Conservation (phyloP, 176 grass and related monocot genomes). For the Lolium multiflorum region DNA sequence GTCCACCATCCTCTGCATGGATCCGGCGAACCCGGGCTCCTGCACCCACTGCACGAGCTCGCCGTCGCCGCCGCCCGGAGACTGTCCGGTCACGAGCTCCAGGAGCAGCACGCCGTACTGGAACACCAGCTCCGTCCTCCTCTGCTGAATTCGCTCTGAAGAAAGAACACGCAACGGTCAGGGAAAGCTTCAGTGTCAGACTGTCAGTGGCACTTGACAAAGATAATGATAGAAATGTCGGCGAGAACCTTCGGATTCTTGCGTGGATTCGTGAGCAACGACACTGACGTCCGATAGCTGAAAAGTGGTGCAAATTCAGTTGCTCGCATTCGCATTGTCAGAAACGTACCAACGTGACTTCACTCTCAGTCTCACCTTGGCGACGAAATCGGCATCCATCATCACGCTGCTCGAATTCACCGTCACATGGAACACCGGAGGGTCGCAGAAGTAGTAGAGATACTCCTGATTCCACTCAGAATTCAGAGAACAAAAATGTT, state of each 20-base stretch:
- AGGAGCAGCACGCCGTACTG: conserved; percentile 92
- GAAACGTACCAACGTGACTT: not conserved
- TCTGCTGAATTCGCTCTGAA: conserved; percentile 68
- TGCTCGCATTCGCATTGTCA: not conserved
- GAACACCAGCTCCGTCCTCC: conserved; percentile 64
- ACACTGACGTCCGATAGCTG: conserved; percentile 79
- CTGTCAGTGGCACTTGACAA: conserved; percentile 2
- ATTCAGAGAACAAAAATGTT: conserved; percentile 31
- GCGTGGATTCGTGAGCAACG: conserved; percentile 16
- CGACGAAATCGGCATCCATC: conserved; percentile 70
- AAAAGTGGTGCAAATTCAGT: not conserved
- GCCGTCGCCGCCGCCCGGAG: conserved; percentile 63
- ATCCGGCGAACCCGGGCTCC: conserved; percentile 66
- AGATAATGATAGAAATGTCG: not conserved
- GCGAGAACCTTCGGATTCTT: conserved; percentile 50
- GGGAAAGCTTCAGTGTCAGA: not conserved
- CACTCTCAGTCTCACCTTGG: conserved; percentile 56
- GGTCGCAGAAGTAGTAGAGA: conserved; percentile 91
- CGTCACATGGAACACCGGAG: conserved; percentile 73
- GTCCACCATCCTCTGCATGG: conserved; percentile 90
- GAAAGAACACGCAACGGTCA: not conserved
- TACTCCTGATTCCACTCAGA: conserved; percentile 74
- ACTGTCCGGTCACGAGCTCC: conserved; percentile 94
- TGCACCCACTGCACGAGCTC: conserved; percentile 91
- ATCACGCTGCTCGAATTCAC: conserved; percentile 74